phyloP scores from a whole-genome alignment of 2,329 filamentous ascomycete genomes.

The Ophiostoma quercus region DNA sequence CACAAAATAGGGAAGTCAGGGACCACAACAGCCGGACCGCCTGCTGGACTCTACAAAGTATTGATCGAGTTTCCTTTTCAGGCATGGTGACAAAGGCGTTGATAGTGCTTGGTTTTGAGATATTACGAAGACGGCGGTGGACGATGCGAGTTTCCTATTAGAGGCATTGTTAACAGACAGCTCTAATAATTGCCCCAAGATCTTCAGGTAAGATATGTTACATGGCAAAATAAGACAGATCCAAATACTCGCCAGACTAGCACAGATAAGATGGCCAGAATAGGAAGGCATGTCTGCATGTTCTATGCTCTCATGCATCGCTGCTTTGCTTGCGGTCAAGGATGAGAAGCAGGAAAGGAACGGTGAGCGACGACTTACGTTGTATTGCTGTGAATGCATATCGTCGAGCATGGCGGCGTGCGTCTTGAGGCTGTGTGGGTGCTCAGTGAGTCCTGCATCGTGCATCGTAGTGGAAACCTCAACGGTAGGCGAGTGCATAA shows the following conservation, averaged over 20 bases:
- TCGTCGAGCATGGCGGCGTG: neutral
- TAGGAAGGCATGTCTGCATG: slow-evolving; percentile 8
- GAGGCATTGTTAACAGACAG: neutral
- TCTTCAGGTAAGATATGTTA: no score
- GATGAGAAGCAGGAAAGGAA: neutral
- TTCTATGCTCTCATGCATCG: neutral
- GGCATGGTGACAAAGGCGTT: neutral
- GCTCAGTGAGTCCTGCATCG: neutral
- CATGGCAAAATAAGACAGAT: neutral
- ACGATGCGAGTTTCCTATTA: slow-evolving; percentile 8
- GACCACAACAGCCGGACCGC: neutral
- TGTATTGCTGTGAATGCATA: neutral
- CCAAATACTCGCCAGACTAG: neutral
- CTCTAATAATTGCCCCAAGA: no score
- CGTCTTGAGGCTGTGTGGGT: slow-evolving; percentile 3
- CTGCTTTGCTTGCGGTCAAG: slow-evolving; percentile 18
- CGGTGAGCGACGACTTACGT: neutral
- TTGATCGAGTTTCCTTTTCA: neutral
- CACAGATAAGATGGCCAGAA: neutral
- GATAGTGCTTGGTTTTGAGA: neutral
- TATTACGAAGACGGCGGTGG: slow-evolving; percentile 3
- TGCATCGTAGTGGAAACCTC: neutral
- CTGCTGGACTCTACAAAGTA: neutral
- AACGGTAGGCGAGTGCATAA: neutral
- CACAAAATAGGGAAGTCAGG: neutral